phyloP scores from a whole-genome alignment of 129 eudicot genomes.

The Chrysanthemum seticuspe region DNA sequence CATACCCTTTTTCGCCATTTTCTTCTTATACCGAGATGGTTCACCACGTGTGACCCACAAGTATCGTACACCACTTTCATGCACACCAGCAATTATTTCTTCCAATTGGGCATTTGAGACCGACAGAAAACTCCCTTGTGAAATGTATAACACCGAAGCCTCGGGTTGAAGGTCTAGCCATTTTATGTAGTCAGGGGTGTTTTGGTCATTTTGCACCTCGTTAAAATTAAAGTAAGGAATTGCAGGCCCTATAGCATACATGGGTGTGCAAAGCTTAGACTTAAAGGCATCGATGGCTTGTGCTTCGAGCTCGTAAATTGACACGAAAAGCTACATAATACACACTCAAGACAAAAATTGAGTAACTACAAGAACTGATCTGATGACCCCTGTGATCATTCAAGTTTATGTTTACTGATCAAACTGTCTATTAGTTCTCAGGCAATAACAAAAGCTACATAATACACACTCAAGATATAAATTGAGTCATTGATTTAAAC shows the following conservation, averaged over 20 bases:
- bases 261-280: conserved; percentile 30
- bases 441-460: no score
- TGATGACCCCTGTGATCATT: no score
- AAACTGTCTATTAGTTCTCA: no score
- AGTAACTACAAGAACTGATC: no score
- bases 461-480: no score
- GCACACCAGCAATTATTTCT: conserved; percentile 50
- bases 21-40: neutral
- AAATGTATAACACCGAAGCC: conserved; percentile 57
- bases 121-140: conserved; percentile 73
- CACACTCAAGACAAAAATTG: no score
- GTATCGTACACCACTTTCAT: conserved; percentile 56
- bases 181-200: conserved; percentile 37
- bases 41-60: conserved; percentile 68
- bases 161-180: conserved; percentile 52
- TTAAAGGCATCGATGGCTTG: conserved; percentile 39
- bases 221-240: conserved; percentile 40
- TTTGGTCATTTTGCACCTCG: conserved; percentile 19
- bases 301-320: conserved; percentile 55
- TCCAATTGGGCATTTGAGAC: conserved; percentile 56
- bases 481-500: no score
- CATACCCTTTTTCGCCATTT: conserved; percentile 38
- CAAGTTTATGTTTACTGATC: no score
- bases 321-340: conserved; percentile 17
- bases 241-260: conserved; percentile 59